Conservation (phyloP, 2,329 filamentous ascomycete species). For the Cordyceps cicadae region DNA sequence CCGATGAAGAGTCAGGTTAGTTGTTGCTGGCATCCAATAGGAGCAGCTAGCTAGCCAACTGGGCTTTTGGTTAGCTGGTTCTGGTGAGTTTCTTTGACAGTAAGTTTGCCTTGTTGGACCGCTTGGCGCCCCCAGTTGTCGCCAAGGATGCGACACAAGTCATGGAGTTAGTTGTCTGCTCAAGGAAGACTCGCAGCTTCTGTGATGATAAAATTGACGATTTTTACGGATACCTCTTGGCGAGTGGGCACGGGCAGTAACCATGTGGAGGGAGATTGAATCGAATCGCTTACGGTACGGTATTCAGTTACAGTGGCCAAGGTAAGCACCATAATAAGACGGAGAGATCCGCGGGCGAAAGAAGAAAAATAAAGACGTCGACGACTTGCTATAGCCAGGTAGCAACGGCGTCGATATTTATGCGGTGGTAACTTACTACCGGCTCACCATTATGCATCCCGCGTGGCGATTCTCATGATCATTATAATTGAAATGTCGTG, state of each 20-base stretch:
- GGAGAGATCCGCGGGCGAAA: background rate
- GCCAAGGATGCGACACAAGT: background rate
- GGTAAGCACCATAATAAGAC: background rate
- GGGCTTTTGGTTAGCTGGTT: no score
- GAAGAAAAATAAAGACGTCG: background rate
- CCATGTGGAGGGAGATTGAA: background rate
- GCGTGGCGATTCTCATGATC: background rate
- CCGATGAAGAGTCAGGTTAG: no score
- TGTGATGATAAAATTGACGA: background rate
- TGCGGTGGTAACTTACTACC: background rate
- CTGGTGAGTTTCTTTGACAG: no score
- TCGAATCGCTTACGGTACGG: background rate
- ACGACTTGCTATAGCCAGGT: background rate
- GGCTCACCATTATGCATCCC: background rate
- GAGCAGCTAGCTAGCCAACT: no score
- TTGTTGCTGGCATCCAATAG: no score
- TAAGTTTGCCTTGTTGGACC: no score
- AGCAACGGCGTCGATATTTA: background rate
- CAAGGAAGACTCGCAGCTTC: background rate
- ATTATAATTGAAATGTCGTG: background rate
- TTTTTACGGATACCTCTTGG: background rate
- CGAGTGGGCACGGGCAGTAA: background rate
- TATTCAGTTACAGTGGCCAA: background rate
- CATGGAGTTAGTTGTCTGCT: background rate
- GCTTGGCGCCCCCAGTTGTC: background rate